Evolutionary conservation across 257 asterid genomes (phyloP).

Genomic region (Lycium barbarum): DNA sequence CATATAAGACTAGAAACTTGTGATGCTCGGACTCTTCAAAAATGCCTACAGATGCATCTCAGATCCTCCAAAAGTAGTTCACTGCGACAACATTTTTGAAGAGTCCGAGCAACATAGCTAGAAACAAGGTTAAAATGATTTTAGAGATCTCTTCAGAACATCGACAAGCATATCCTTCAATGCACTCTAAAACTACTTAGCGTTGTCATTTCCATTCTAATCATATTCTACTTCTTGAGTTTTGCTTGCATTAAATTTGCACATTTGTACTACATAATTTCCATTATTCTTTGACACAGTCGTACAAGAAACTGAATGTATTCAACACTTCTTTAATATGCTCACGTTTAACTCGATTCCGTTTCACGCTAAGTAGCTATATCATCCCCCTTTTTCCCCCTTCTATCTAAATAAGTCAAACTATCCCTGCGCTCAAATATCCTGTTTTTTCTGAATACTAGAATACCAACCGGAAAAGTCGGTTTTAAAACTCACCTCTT

Average conservation of each 20-base stretch:
- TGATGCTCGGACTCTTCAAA: too few relatives aligned
- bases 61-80: too few relatives aligned
- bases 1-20: too few relatives aligned
- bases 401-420: background rate
- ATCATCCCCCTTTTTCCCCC: background rate
- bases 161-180: background rate
- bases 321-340: background rate
- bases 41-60: too few relatives aligned
- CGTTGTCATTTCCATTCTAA: background rate
- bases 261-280: background rate
- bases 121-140: background rate
- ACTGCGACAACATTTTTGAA: too few relatives aligned
- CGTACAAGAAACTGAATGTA: background rate
- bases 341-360: background rate
- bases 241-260: slow-evolving; percentile 10
- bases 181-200: background rate
- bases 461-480: background rate
- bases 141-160: background rate
- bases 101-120: background rate
- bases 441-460: background rate
- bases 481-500: slow-evolving; percentile 68
- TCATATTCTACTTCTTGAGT: background rate
- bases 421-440: background rate
- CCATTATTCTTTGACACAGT: background rate
- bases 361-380: background rate